Evolutionary conservation across 805 yeast species (phyloP).

Genomic region (Nakazawaea peltata): DNA sequence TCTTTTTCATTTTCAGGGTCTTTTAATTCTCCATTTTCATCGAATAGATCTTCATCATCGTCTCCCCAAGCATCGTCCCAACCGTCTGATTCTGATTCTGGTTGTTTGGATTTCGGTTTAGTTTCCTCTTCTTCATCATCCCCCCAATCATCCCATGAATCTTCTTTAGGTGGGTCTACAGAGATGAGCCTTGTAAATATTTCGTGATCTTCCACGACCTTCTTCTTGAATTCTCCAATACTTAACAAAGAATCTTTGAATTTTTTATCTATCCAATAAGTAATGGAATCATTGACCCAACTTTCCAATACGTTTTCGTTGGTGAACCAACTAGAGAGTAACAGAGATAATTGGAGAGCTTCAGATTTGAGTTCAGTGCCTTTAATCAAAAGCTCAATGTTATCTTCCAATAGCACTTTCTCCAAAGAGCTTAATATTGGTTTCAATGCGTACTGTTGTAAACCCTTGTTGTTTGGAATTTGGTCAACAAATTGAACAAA

Average conservation of each 20-base stretch:
- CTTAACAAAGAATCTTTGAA: constrained; percentile 4
- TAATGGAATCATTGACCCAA: constrained; percentile 8
- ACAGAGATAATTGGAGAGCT: background rate
- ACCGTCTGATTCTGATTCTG: background rate
- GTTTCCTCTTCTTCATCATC: constrained; percentile 9
- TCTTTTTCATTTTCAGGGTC: constrained; percentile 8
- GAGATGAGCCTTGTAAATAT: background rate
- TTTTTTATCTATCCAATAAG: constrained; percentile 10
- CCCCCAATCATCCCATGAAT: constrained; percentile 8
- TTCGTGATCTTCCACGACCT: background rate
- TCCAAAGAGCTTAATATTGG: constrained; percentile 8
- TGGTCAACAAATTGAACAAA: constrained; percentile 4
- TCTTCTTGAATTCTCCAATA: background rate
- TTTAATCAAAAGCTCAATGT: constrained; percentile 6
- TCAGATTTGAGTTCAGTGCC: background rate
- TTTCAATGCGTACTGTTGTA: constrained; percentile 3
- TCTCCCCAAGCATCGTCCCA: constrained; percentile 17
- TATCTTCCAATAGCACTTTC: constrained; percentile 4
- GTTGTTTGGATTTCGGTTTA: constrained; percentile 4
- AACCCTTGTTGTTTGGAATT: constrained; percentile 2
- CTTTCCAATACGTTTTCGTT: constrained; percentile 4
- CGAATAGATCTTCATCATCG: constrained; percentile 19
- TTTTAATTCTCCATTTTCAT: constrained; percentile 10
- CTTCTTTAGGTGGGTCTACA: background rate
- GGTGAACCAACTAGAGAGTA: constrained; percentile 5